These are phyloP conservation scores for Rhinocladiella mackenziei DNA, from an alignment of 2,329 filamentous ascomycete species.

Conservation along the genomic window DNA sequence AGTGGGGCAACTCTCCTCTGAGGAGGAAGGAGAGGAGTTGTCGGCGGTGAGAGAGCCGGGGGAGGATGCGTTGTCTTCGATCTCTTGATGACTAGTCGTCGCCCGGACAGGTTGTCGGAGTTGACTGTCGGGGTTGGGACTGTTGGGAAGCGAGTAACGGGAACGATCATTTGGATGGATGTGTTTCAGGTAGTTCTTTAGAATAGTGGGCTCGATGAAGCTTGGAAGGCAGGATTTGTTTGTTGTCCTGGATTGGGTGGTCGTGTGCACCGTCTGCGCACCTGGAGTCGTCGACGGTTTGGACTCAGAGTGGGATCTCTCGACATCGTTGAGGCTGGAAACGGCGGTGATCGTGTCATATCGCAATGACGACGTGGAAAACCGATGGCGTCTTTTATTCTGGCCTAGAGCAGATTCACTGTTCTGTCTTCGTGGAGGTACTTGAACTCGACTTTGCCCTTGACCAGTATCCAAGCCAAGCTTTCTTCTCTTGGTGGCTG, in stretches of 20 bases:
- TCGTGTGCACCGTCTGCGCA: not conserved
- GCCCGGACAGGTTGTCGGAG: not conserved
- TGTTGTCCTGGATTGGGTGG: not conserved
- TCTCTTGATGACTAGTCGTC: constrained; percentile 2
- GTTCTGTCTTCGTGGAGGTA: constrained; percentile 6
- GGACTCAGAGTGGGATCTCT: constrained; percentile 16
- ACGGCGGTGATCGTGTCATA: not conserved
- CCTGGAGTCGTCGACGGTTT: not conserved
- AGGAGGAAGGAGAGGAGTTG: constrained; percentile 12
- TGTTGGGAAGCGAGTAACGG: constrained; percentile 14
- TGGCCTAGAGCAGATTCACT: not conserved
- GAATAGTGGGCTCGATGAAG: constrained; percentile 22
- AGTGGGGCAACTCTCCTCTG: constrained; percentile 12
- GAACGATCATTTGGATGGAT: constrained; percentile 22
- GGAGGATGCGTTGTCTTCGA: constrained; percentile 15
- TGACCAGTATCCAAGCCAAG: constrained; percentile 8
- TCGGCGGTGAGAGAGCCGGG: constrained; percentile 19
- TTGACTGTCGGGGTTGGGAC: constrained; percentile 4
- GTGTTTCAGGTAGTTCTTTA: constrained; percentile 23
- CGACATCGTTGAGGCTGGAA: constrained; percentile 1
- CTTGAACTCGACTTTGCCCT: not conserved
- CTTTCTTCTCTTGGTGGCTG: constrained; percentile 20
- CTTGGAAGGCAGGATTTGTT: constrained; percentile 17
- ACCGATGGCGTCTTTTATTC: constrained; percentile 8
- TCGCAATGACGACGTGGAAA: constrained; percentile 7